Evolutionary conservation across 768 basidiomycete species (phyloP), one percentile per base, ranked within the genome.

Genomic region (Chalciporus piperatus): DNA sequence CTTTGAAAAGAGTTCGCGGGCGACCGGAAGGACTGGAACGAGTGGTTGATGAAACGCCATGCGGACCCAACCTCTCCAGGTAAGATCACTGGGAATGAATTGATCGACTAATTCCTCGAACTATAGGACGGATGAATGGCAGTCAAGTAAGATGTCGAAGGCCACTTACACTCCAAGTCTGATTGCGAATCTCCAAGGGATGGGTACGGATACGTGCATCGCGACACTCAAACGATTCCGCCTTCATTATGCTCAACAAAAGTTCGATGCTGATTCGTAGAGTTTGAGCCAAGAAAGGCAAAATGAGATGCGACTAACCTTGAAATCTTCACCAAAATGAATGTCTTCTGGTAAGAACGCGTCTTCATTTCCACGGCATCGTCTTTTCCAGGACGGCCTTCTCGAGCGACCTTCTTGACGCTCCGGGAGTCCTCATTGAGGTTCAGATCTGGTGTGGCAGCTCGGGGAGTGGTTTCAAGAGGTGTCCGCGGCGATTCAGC

Each of bases 331-430:
- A 96, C 87, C 38, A 83, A 74, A 41, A 93, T 81, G 59, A 95
- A 96, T 6, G 84, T 92, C 59, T 92, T 92, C 66, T 85, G 81
- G 0, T 82, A 80, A 1, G 92, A 91, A 7, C 93, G 81, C 12
- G 77, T 80, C 64, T 84, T 88, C 88, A 90, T 90, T 63, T 87
- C 84, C n/a, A 81, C 79, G 3, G 87, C 86, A 61, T 89, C 88
- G 23, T 78, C 79, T 23, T 71, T 70, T 37, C 46, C 55, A 47
- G 57, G 41, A 33, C 33, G 53, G 17, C 51, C 58, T 44, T 69
- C 59, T 40, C 57, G 59, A 39, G 48, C 47, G 13, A 25, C 43
- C 37, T 53, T 65, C 56, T 32, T 60, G 19, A 59, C 45, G 27
- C 56, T 51, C 33, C 58, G 23, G 14, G 56, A 52, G 44, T 69